A percentile compares a stretch with the other conserved stretches of the same genome.
These are phyloP conservation scores for Blastomyces gilchristii DNA, from an alignment of 2,329 filamentous ascomycete species.

Conservation along the genomic window DNA sequence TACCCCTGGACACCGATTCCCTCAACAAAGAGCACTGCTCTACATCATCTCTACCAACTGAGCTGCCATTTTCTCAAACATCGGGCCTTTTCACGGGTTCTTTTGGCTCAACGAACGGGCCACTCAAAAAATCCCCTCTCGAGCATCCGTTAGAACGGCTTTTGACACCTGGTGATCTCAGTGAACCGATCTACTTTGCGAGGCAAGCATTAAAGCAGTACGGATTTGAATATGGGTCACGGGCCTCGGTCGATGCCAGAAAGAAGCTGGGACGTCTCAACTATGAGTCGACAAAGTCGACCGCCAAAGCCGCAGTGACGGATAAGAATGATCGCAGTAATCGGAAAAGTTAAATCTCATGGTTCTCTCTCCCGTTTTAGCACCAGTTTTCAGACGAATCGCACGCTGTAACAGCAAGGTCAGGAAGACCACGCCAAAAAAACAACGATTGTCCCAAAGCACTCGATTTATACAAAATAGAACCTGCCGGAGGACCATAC, in stretches of 20 bases:
- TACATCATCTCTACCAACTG: neutral
- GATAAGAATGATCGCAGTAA: neutral
- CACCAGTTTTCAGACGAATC: neutral
- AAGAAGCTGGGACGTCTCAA: neutral
- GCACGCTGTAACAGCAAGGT: neutral
- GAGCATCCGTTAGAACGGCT: neutral
- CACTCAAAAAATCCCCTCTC: neutral
- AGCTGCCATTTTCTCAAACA: no score
- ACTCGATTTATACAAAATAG: neutral
- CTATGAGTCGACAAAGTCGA: neutral
- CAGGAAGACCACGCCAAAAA: neutral
- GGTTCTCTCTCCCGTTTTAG: no score
- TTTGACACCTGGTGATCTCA: slow-evolving; percentile 1
- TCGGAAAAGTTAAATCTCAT: neutral
- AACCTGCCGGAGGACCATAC: neutral
- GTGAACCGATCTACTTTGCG: neutral
- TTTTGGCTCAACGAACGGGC: neutral
- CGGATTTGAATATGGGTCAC: neutral
- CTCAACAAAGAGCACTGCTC: neutral
- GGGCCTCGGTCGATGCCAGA: neutral
- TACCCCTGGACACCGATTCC: neutral
- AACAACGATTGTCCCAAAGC: neutral
- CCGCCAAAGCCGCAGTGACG: neutral
- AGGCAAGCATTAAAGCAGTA: neutral
- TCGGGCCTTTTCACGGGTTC: no score